Evolutionary conservation across 768 basidiomycete species (phyloP).

Genomic region (Naganishia vaughanmartiniae): DNA sequence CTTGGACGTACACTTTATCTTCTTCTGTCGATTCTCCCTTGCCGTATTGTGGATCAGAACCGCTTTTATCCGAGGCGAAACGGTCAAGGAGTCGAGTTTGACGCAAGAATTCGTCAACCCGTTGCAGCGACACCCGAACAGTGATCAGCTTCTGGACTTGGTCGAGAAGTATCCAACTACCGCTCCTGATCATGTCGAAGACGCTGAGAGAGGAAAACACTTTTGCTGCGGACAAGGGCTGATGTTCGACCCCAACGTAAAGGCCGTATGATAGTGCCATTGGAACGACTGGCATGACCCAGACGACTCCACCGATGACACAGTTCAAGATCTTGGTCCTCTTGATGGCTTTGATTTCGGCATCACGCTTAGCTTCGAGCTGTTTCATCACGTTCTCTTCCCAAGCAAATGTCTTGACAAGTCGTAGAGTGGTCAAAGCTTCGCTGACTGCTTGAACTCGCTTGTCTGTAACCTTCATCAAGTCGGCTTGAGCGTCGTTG

Average conservation of each 20-base stretch:
- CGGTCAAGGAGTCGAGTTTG: slow-evolving; percentile 52
- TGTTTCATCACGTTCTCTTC: slow-evolving; percentile 58
- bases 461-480: slow-evolving; percentile 62
- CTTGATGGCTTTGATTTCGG: slow-evolving; percentile 62
- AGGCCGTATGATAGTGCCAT: slow-evolving; percentile 67
- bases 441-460: slow-evolving; percentile 65
- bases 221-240: slow-evolving; percentile 52
- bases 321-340: slow-evolving; percentile 59
- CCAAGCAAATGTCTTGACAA: slow-evolving; percentile 69
- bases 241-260: slow-evolving; percentile 57
- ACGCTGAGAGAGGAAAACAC: slow-evolving; percentile 62
- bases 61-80: slow-evolving; percentile 34
- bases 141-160: slow-evolving; percentile 40
- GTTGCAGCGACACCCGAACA: slow-evolving; percentile 66
- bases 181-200: slow-evolving; percentile 63
- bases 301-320: slow-evolving; percentile 53
- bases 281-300: slow-evolving; percentile 62
- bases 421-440: slow-evolving; percentile 52
- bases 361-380: slow-evolving; percentile 62
- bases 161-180: slow-evolving; percentile 40
- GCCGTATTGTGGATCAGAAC: background rate
- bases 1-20: background rate
- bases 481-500: slow-evolving; percentile 57
- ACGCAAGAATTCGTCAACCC: slow-evolving; percentile 58
- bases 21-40: background rate